Percentiles rank a stretch among this genome's conserved stretches.
phyloP scores from a whole-genome alignment of 768 basidiomycete species.

The Heimioporus sp. region DNA sequence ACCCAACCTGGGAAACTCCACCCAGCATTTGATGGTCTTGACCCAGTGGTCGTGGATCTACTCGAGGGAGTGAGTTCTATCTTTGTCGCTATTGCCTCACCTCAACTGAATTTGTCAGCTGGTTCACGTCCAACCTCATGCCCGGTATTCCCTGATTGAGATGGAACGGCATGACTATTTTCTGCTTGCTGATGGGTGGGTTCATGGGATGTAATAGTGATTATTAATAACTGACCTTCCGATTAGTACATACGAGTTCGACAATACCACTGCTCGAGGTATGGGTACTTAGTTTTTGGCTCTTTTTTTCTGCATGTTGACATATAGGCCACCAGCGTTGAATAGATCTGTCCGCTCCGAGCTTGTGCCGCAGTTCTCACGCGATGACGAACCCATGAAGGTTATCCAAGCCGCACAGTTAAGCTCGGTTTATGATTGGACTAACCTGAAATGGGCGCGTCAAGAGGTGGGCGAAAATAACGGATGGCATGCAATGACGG shows the following conservation, averaged over 20 bases:
- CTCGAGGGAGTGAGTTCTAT: constrained; percentile 29
- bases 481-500: background rate
- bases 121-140: constrained; percentile 6
- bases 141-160: constrained; percentile 19
- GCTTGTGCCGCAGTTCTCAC: constrained; percentile 16
- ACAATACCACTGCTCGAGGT: constrained; percentile 20
- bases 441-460: constrained; percentile 12
- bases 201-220: background rate
- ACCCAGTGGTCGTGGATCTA: constrained; percentile 22
- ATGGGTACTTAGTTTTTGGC: background rate
- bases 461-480: constrained; percentile 8
- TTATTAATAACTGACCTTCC: constrained; percentile 3
- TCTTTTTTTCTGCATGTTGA: constrained; percentile 7
- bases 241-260: constrained; percentile 24
- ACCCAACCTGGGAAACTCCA: constrained; percentile 17
- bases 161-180: constrained; percentile 28
- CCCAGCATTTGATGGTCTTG: constrained; percentile 21
- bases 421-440: constrained; percentile 15
- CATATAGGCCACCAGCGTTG: constrained; percentile 8
- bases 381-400: background rate
- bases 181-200: constrained; percentile 19
- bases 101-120: constrained; percentile 16
- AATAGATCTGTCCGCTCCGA: constrained; percentile 15
- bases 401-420: constrained; percentile 12
- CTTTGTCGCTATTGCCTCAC: background rate